phyloP scores from a whole-genome alignment of 2,329 filamentous ascomycete genomes.

The Trichophyton rubrum region DNA sequence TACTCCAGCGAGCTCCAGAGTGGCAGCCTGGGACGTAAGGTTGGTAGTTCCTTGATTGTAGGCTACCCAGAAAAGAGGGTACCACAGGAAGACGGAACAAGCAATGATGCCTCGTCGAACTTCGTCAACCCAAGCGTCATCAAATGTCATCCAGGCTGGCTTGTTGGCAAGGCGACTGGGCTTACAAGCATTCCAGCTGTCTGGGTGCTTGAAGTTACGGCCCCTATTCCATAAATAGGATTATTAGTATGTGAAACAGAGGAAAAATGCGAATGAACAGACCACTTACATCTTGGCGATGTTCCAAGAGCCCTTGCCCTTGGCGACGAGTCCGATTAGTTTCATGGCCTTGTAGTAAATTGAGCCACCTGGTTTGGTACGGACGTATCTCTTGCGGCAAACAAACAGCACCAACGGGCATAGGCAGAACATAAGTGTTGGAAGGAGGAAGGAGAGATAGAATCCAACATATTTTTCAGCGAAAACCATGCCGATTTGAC shows the following conservation, averaged over 20 bases:
- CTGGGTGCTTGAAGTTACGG: slow-evolving; percentile 41
- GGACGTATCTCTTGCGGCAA: slow-evolving; percentile 51
- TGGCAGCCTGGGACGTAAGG: slow-evolving; percentile 43
- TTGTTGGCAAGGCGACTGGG: slow-evolving; percentile 51
- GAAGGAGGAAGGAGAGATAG: slow-evolving; percentile 58
- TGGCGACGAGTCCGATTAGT: slow-evolving; percentile 49
- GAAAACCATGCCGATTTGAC: slow-evolving; percentile 57
- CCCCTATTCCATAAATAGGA: neutral
- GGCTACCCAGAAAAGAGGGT: slow-evolving; percentile 39
- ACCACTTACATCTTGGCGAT: slow-evolving; percentile 42
- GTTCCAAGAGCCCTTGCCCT: slow-evolving; percentile 51
- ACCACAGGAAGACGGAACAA: slow-evolving; percentile 56
- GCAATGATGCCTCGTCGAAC: slow-evolving; percentile 57
- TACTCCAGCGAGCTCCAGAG: slow-evolving; percentile 40
- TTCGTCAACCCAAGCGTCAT: slow-evolving; percentile 73
- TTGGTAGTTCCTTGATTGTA: slow-evolving; percentile 46
- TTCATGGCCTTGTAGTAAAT: slow-evolving; percentile 55
- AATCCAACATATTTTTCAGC: slow-evolving; percentile 66
- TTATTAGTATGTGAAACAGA: too few species aligned
- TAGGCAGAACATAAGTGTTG: slow-evolving; percentile 51
- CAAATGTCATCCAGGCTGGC: slow-evolving; percentile 66
- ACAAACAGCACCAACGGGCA: slow-evolving; percentile 50
- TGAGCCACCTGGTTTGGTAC: slow-evolving; percentile 56
- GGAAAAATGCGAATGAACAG: neutral
- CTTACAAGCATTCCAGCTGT: slow-evolving; percentile 57